Evolutionary conservation across 148 eudicot genomes (phyloP).

Genomic region (Selenicereus undatus): DNA sequence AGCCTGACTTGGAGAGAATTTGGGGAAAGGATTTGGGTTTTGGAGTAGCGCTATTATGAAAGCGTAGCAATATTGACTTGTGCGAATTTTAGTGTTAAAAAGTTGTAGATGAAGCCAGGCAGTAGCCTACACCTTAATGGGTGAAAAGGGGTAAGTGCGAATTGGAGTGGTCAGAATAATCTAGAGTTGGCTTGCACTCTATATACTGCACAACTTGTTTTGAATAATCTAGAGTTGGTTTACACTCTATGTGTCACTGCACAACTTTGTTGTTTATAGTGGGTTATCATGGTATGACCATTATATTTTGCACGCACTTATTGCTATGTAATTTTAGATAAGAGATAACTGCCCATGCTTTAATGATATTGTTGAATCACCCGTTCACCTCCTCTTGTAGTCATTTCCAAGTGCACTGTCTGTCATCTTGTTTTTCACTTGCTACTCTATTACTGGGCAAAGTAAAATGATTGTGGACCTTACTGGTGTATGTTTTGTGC

Average conservation of each 20-base stretch:
- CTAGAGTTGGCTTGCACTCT: neutral
- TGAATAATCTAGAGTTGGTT: neutral
- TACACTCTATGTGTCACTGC: neutral
- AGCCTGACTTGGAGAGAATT: neutral
- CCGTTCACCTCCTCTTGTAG: neutral
- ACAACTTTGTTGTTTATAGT: neutral
- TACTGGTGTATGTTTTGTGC: neutral
- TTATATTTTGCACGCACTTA: neutral
- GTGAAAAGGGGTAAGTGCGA: neutral
- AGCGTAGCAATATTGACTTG: neutral
- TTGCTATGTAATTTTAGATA: neutral
- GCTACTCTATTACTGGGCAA: neutral
- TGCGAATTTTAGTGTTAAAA: neutral
- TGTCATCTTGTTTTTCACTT: neutral
- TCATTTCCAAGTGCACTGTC: neutral
- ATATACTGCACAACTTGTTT: neutral
- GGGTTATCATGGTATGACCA: neutral
- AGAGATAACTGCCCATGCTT: neutral
- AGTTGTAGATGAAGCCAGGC: neutral
- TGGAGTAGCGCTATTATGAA: neutral
- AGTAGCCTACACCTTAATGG: neutral
- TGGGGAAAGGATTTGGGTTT: neutral
- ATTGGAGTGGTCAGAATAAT: neutral
- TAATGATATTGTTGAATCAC: neutral
- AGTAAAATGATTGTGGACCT: slow-evolving; percentile 2